Base-by-base conservation (phyloP, 495 filamentous ascomycete genomes). In the Hyphodiscus hymeniophilus region DNA sequence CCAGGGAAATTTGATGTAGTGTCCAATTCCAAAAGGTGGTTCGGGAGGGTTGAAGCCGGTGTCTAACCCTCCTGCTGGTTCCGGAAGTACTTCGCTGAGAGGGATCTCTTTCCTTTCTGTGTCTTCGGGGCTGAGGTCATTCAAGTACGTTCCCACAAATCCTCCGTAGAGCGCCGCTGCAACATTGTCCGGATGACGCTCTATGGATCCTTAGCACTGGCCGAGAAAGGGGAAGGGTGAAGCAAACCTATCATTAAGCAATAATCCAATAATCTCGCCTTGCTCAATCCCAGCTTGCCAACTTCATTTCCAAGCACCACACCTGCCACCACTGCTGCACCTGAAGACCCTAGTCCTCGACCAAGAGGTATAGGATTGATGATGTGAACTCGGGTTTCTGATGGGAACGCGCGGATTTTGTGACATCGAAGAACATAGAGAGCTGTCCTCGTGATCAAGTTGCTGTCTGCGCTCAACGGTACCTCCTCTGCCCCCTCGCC, bases 121-220 rank as follows among this genome's bases (percentile, higher is more conserved):
- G 55, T 96, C 89, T 63, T 83, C 84, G 3, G 87, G 84, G 46
- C 84, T 77, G 46, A 97, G 74, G 46, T 94, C 89, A 65, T 89
- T 94, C 38, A 96, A 74, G 55, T 96, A 96, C 7, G 89, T 94
- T 23, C 92, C 92, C 13, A 96, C 86, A 60, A 98, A 95, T n/a
- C 92, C 92, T 38, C 92, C 92, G 60, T 89, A 95, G 22, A 95
- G 75, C 1, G 91, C 89, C 0, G 92, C 92, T 50, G 87, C 94
- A 26, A 98, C 87, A 56, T 98, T 97, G 68, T 98, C 92, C 3
- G 92, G 92, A 66, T 98, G 92, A 22, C 91, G 81, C 65, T 97
- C 91, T 57, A 20, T 28, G 76, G 15, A 35, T 36, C 21, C 50
- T 63, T 52, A 63, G 55, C 35, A 33, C 38, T 32, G 8, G 34